Conservation (phyloP, 192 early-diverging fungal genomes). For the Backusella liffmaniae region DNA sequence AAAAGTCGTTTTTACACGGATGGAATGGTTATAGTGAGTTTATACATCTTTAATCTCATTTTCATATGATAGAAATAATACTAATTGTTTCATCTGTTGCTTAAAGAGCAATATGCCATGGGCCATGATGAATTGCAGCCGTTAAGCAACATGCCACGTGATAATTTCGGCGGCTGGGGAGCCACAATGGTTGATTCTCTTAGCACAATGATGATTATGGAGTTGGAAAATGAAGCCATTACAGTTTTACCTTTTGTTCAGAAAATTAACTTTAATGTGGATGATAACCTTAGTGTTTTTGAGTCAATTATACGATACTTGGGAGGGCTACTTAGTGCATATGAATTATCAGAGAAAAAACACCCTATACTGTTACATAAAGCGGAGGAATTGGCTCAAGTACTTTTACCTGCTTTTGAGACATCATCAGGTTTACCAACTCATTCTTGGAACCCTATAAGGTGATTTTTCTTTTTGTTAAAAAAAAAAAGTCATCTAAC, state of each 20-base stretch:
- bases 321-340: conserved; percentile 81
- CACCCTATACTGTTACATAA: conserved; percentile 57
- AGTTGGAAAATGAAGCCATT: conserved; percentile 71
- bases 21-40: conserved; percentile 72
- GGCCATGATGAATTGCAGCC: conserved; percentile 70
- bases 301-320: conserved; percentile 79
- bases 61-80: neutral
- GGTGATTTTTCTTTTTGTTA: conserved; percentile 6
- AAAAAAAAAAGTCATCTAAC: neutral
- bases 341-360: conserved; percentile 74
- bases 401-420: conserved; percentile 70
- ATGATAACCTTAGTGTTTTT: conserved; percentile 72
- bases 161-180: conserved; percentile 56
- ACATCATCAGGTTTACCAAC: conserved; percentile 64
- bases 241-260: conserved; percentile 61
- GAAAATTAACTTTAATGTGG: conserved; percentile 37
- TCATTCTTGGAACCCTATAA: conserved; percentile 51
- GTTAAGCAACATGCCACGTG: conserved; percentile 20
- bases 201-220: conserved; percentile 86
- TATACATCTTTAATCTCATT: neutral
- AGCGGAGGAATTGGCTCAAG: conserved; percentile 65
- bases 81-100: neutral
- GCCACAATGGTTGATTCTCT: conserved; percentile 84
- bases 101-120: conserved; percentile 59
- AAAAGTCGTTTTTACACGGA: conserved; percentile 61